Base-by-base conservation (phyloP, 148 eudicot species). In the Silene conica region DNA sequence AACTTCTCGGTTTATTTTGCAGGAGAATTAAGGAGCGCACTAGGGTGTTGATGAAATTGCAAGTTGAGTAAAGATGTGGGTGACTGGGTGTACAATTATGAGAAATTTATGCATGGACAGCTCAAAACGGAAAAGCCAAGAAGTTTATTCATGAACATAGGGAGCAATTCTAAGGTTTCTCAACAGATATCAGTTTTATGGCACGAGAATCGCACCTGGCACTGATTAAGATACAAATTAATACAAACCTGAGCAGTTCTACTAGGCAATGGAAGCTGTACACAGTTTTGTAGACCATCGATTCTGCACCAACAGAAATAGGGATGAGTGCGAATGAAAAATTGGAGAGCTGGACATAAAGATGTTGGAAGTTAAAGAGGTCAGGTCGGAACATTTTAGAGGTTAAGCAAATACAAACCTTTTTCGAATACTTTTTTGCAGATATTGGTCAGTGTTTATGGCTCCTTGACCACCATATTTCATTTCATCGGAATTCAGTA, bases 221-320 rank as follows among this genome's bases (percentile, higher is more conserved):
- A 0, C 45, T 55, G 10, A 43, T 11, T 26, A 16, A 22, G 31
- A 26, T 50, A 16, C 31, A 21, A 74, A 81, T 19, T 31, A 55
- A 59, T 63, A 77, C 90, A 34, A 71, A 95, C 97, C 97, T 95
- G 99, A 62, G 99, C 97, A 78, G 85, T 90, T 86, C 99, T 90
- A 80, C 86, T 84, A 38, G 96, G 99, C 74, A 95, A 73, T 54
- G 80, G 81, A 63, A 92, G 82, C 86, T 88, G 97, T 78, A 95
- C 78, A 83, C 92, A 89, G 78, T 82, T 78, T 75, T 89, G 81
- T 28, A 86, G 80, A 63, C 97, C 94, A 78, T 95, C 99, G 75
- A 73, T 81, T 80, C 99, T 95, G 89, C 83, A 84, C 13, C 14
- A 41, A 72, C 41, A 73, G 45, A 19, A 23, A 12, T n/a, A 64